Base-by-base conservation (phyloP, 2,329 filamentous ascomycete species). In the Aspergillus latus region DNA sequence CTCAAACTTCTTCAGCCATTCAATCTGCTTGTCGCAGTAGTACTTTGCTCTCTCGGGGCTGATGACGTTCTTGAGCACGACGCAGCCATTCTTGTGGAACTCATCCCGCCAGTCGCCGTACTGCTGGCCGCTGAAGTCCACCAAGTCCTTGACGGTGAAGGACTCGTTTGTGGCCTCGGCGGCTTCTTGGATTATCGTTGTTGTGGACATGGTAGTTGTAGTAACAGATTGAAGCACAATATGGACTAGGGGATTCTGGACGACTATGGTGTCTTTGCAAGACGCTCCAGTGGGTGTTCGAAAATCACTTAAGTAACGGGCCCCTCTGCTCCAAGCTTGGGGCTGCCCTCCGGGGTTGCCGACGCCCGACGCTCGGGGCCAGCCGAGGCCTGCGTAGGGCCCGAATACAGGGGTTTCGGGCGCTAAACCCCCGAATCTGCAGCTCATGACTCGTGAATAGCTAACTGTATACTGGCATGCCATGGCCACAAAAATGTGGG, bases 1-100 rank as follows among this genome's bases (percentile, higher is more conserved):
- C 0, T 67, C 66, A 45, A 78, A 79, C 2, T 71, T 73, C 49
- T 75, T 68, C 5, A 78, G 65, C 76, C 76, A 80, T 49, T 75
- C 63, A 16, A 76, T 66, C 57, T 72, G 69, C 60, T 75, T 75
- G 16, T 75, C 62, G 54, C 64, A 64, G 59, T 78, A 79, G 49
- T 74, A 72, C 21, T 73, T 58, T 6, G 76, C 75, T 0, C 68
- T 63, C 58, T 78, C 75, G 1, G 61, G 61, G 11, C 64, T 63
- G 53, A 79, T 72, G 13, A 69, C 74, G 39, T 67, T 65, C 59
- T 77, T 78, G 9, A 54, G 10, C 4, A 54, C 52, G 5, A 44
- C 45, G 37, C 29, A 54, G 28, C 52, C 52, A 16, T 54, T 44
- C 2, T 49, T 36, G 46, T 36, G 30, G 52, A 54, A 44, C 44